Base-by-base conservation (phyloP, 768 basidiomycete species). In the Leccinum broughii region DNA sequence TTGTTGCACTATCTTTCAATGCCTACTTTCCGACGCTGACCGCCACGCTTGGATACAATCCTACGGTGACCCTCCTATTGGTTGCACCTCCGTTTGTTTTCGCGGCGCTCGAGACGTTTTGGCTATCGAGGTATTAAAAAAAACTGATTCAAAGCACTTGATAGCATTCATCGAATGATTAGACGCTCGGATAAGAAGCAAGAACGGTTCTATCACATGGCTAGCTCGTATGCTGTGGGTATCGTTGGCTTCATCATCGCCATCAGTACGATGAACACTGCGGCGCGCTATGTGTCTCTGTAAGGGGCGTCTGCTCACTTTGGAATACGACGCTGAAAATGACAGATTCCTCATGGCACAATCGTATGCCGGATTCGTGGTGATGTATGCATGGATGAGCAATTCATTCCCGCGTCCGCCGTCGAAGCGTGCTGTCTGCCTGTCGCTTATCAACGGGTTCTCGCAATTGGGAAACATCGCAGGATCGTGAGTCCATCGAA, bases 401-500 rank as follows among this genome's bases (percentile, higher is more conserved):
- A 83, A 79, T 65, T 79, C 81, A 26, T 80, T 95, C 74, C 86
- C 91, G 39, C 85, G 87, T 20, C 88, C 93, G 8, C 85, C 92
- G 1, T 85, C 87, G 35, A 95, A 95, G 73, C 87, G 93, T 22
- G 90, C 93, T 3, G 89, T 94, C 20, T 88, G 87, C 17, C 78
- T 95, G 50, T 91, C 92, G 1, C 74, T 91, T 59, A 84, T 93
- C 67, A 93, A 95, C 72, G 85, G 85, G 54, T 86, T 92, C 70
- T 89, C 89, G 24, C 89, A 92, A 69, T 78, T 92, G 6, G 94
- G 93, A 0, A 95, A 95, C 75, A 78, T 97, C 51, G 77, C 86
- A 54, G 94, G 93, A 62, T 87, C 91, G 78, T 94, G 77, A 77
- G 85, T 84, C 14, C 48, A 24, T 53, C 30, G n/a, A 20, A 20